Evolutionary conservation across 305 asterid species (phyloP), one percentile per base, ranked within the genome.

Genomic region (Fraxinus xanthoxyloides): DNA sequence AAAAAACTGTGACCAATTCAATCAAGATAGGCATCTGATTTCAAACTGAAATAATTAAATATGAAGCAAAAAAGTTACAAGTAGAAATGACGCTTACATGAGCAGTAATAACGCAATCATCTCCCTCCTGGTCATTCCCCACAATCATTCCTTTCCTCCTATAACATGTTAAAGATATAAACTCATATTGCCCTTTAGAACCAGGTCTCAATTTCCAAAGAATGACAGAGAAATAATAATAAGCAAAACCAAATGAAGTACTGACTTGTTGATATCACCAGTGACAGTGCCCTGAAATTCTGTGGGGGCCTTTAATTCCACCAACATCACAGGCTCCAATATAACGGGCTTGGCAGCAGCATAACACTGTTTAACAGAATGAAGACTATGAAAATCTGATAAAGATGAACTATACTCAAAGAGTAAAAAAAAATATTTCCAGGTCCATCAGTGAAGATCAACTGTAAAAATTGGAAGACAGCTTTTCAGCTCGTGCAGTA

Each of bases 111-210:
- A 92, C 94, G 72, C 92, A 93, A 86, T 93, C 99, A 78, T 96
- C 99, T 84, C 89, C 98, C 81, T 96, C 98, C 90, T 94, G 97
- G 89, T 93, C 98, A 86, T 93, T 96, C 67, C 98, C 99, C 32
- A 94, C 92, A 80, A 96, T 96, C 92, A 93, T 86, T 82, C 99
- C 98, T 88, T 93, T 96, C 85, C 99, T 91, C 97, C 98, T 96
- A 91, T 70, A 79, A 84, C 12, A 83, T 82, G 13, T 83, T 26
- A 84, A 56, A 80, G 26, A 82, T 36, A 35, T 82, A 65, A 85
- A 77, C 48, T 38, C 30, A 30, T 76, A 79, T 76, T 35, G 34
- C 76, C 65, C 78, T 31, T 63, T 21, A 54, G 32, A 80, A 77
- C 51, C 83, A 77, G 77, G 63, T 36, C 56, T 30, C 30, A 59